Evolutionary conservation across 257 asterid genomes (phyloP).

Genomic region (Solanum gandarillasii): DNA sequence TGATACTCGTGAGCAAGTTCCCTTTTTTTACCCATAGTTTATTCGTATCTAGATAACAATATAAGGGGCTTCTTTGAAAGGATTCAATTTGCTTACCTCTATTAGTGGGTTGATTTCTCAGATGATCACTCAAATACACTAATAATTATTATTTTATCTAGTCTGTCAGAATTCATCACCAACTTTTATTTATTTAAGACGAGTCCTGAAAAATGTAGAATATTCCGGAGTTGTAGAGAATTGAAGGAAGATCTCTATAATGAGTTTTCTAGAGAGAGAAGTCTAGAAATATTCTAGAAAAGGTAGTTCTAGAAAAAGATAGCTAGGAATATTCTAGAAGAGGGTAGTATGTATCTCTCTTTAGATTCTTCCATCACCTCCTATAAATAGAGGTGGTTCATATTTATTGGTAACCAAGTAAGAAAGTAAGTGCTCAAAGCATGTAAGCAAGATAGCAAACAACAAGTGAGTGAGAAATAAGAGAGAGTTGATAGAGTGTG

Average conservation of each 20-base stretch:
- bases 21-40: too few relatives aligned
- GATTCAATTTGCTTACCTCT: background rate
- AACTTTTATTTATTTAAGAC: background rate
- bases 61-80: background rate
- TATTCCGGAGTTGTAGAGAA: background rate
- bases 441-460: background rate
- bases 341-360: background rate
- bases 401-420: background rate
- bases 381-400: background rate
- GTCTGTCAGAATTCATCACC: background rate
- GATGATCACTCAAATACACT: background rate
- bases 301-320: background rate
- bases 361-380: background rate
- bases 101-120: background rate
- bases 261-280: too few relatives aligned
- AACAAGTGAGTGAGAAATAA: background rate
- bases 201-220: background rate
- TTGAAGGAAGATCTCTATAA: background rate
- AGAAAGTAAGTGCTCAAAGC: background rate
- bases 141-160: too few relatives aligned
- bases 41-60: background rate
- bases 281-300: too few relatives aligned
- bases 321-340: background rate
- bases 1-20: background rate
- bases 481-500: background rate